Evolutionary conservation across 768 basidiomycete genomes (phyloP), one percentile per base, ranked within the genome.

Genomic region (Cystobasidium tubakii): DNA sequence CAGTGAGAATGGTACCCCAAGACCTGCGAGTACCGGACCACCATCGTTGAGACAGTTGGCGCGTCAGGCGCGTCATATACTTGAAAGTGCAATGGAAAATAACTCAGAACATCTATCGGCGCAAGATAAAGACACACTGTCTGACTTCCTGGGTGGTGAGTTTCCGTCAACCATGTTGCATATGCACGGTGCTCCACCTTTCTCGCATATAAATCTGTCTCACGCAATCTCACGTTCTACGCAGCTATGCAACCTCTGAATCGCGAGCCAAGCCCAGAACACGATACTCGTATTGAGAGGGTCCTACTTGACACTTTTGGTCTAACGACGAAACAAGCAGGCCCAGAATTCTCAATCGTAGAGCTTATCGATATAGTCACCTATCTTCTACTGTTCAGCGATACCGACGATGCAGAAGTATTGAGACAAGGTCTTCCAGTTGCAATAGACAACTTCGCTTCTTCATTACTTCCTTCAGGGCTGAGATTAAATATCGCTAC

Each of bases 381-480:
- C 46, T 50, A 50, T 50, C n/a, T 50, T 17, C 21, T 50, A 19
- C 46, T 50, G 21, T 50, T 50, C 46, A 50, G 46, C n/a, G 46
- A 50, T 50, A 50, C 46, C 3, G 46, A 50, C 12, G 46, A 50
- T n/a, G 46, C 46, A 50, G 46, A 50, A 21, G 46, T n/a, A 50
- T 50, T 50, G 21, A 50, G n/a, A 50, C 46, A 50, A 50, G 46
- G 46, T 50, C 46, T 50, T 9, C 46, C 46, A 50, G 46, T 50
- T 4, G 46, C 46, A 9, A 50, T 50, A 9, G 46, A 50, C 4
- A 50, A 50, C 21, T 50, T 50, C n/a, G 46, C 46, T 50, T 50
- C 46, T 21, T 50, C 46, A 9, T 17, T 50, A 17, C 15, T 50
- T 50, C 46, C 46, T 50, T 19, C 21, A 4, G 46, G 46, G 4